Evolutionary conservation across 2,329 filamentous ascomycete species (phyloP).

Genomic region (Sclerotinia sclerotiorum): DNA sequence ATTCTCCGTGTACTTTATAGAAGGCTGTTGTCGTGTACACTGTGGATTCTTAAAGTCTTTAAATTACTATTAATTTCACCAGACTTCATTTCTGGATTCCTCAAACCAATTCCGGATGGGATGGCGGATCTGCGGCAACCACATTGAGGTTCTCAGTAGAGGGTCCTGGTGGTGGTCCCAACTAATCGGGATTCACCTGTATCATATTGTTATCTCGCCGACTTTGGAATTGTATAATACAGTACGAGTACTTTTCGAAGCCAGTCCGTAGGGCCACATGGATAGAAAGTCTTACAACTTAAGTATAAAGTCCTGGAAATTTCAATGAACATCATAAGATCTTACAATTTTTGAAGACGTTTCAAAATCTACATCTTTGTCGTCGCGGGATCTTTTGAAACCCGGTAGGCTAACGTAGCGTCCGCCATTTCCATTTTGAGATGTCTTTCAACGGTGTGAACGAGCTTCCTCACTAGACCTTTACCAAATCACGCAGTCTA

Average conservation of each 20-base stretch:
- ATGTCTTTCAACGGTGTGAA: not conserved
- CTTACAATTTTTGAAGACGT: not conserved
- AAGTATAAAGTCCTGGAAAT: not conserved
- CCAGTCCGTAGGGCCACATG: not conserved
- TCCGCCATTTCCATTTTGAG: not conserved
- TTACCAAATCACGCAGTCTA: not conserved
- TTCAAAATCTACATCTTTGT: not conserved
- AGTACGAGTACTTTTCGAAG: not conserved
- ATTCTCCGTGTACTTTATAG: not conserved
- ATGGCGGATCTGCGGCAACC: not conserved
- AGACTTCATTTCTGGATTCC: not conserved
- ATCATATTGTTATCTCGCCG: not conserved
- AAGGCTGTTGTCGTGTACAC: not conserved
- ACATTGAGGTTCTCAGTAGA: no score
- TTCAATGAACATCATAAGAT: not conserved
- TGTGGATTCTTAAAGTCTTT: not conserved
- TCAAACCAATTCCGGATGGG: not conserved
- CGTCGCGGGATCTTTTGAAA: not conserved
- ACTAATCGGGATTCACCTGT: not conserved
- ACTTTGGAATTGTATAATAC: not conserved
- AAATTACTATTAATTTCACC: slow-evolving; percentile 9
- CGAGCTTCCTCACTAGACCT: not conserved
- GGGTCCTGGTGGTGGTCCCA: not conserved
- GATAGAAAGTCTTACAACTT: not conserved
- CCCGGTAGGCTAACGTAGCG: not conserved